phyloP scores from a whole-genome alignment of 75 land plant species.

The Ceratopteris richardii region DNA sequence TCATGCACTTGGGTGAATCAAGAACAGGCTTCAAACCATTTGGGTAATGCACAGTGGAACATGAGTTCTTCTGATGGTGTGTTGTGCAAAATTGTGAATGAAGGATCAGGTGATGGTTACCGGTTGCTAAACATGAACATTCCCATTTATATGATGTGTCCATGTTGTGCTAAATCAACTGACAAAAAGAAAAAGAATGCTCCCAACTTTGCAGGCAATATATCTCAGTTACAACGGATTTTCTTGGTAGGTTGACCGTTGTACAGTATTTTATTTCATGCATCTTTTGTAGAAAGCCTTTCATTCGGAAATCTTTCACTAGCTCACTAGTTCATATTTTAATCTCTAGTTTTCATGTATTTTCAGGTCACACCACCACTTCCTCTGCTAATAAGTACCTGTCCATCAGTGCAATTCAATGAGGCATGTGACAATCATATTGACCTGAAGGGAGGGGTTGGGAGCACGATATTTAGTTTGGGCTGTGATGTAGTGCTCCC shows the following conservation, averaged over 20 bases:
- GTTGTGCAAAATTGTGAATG: constrained; percentile 25
- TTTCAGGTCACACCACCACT: constrained; percentile 89
- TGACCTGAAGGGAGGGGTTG: constrained; percentile 22
- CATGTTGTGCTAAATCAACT: constrained; percentile 52
- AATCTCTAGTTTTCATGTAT: too few relatives aligned
- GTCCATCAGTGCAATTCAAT: constrained; percentile 81
- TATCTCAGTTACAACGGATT: constrained; percentile 93
- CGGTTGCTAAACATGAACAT: constrained; percentile 64
- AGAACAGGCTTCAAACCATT: neutral
- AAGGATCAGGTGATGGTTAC: constrained; percentile 48
- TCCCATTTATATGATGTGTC: constrained; percentile 90
- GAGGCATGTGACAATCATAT: constrained; percentile 42
- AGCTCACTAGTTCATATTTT: too few relatives aligned
- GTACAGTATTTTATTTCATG: neutral
- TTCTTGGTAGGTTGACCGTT: constrained; percentile 54
- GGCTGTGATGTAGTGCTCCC: constrained; percentile 78
- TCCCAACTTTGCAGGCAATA: constrained; percentile 60
- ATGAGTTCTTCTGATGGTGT: constrained; percentile 16
- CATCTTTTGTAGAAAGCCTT: neutral
- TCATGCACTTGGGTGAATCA: neutral
- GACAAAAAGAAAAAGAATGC: constrained; percentile 31
- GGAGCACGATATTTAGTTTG: constrained; percentile 44
- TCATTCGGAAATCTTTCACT: too few relatives aligned
- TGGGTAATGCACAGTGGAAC: neutral
- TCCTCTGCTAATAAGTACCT: constrained; percentile 57